These are phyloP conservation scores for Desmodesmus armatus DNA, from an alignment of 139 green algal species.

Conservation along the genomic window DNA sequence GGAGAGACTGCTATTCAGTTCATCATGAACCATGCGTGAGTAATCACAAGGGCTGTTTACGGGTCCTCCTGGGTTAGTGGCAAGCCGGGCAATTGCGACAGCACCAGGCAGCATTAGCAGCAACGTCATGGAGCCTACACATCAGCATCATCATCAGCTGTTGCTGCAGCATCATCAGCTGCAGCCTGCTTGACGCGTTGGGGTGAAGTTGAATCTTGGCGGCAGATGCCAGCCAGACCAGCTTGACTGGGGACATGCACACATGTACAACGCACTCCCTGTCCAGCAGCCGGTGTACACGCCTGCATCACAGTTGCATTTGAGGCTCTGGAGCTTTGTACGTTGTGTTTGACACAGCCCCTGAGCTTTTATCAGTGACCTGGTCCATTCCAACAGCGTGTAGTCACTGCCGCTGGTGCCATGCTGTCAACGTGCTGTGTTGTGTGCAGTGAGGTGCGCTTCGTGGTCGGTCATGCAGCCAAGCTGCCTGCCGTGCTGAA, in stretches of 20 bases:
- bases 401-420: background rate
- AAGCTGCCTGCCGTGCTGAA: background rate
- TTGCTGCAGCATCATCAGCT: background rate
- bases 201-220: background rate
- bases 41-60: too few relatives aligned
- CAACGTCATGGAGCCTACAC: background rate
- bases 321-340: background rate
- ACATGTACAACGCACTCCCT: too few relatives aligned
- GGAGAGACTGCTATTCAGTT: constrained; percentile 89
- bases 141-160: background rate
- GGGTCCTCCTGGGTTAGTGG: constrained; percentile 59
- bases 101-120: constrained; percentile 16
- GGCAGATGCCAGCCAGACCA: too few relatives aligned
- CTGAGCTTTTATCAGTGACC: background rate
- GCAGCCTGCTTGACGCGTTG: background rate
- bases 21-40: constrained; percentile 83
- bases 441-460: background rate
- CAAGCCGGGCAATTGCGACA: constrained; percentile 72
- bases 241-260: background rate
- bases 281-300: too few relatives aligned
- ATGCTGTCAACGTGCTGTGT: background rate
- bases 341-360: background rate
- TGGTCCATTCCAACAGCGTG: background rate
- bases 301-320: too few relatives aligned
- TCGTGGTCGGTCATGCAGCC: background rate